Evolutionary conservation across 106 monocot species (phyloP).

Genomic region (Dendrobium chrysotoxum): DNA sequence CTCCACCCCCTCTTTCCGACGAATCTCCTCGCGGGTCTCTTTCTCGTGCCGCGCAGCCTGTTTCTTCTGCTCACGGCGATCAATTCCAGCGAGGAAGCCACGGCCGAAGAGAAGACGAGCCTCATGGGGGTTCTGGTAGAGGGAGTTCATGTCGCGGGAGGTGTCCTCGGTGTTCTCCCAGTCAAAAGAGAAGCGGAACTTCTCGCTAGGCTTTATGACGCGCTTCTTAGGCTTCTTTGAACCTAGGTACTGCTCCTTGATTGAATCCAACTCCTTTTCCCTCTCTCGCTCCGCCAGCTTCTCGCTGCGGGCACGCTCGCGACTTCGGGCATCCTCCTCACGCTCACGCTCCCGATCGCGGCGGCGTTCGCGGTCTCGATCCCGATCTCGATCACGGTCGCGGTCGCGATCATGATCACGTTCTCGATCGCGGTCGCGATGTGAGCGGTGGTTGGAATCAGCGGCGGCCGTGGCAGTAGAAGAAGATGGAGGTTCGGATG

Average conservation of each 20-base stretch:
- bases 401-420: conserved; percentile 5
- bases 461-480: conserved; percentile 1
- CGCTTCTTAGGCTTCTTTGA: conserved; percentile 98
- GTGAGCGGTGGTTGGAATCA: not conserved
- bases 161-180: conserved; percentile 99
- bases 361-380: conserved; percentile 9
- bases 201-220: conserved; percentile 95
- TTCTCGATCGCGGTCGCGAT: conserved; percentile 25
- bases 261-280: conserved; percentile 89
- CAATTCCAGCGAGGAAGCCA: conserved; percentile 84
- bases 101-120: conserved; percentile 86
- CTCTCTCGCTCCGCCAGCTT: conserved; percentile 80
- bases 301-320: conserved; percentile 42
- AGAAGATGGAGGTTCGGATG: conserved; percentile 11
- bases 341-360: conserved; percentile 24
- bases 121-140: conserved; percentile 92
- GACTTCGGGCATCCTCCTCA: conserved; percentile 19
- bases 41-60: conserved; percentile 67
- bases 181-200: conserved; percentile 96
- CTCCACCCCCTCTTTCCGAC: conserved; percentile 66
- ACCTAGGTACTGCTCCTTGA: conserved; percentile 94
- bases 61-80: conserved; percentile 95
- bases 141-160: conserved; percentile 84
- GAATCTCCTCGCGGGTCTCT: conserved; percentile 82
- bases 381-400: conserved; percentile 34